Evolutionary conservation across 2,329 filamentous ascomycete species (phyloP).

Genomic region (Orbilia quercus): DNA sequence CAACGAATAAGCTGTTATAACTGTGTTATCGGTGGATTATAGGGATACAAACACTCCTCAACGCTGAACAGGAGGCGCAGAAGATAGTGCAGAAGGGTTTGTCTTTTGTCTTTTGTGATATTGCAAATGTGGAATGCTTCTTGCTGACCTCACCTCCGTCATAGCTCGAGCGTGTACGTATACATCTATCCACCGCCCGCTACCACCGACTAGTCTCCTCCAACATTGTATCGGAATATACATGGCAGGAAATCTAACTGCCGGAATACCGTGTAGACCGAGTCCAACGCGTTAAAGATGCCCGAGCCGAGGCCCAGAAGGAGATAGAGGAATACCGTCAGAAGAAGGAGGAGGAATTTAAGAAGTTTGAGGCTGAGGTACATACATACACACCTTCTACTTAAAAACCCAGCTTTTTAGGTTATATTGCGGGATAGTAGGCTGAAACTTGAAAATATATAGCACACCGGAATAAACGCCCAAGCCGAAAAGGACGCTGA

Average conservation of each 20-base stretch:
- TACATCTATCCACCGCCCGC: not conserved
- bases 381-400: constrained; percentile 36
- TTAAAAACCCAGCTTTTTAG: not conserved
- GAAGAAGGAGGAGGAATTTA: constrained; percentile 92
- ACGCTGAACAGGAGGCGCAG: constrained; percentile 98
- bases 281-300: constrained; percentile 96
- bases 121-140: constrained; percentile 4
- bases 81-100: constrained; percentile 98
- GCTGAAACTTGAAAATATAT: constrained; percentile 63
- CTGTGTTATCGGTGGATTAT: constrained; percentile 1
- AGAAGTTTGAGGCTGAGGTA: constrained; percentile 88
- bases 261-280: constrained; percentile 71
- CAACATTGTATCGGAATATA: constrained; percentile 16
- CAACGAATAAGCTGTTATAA: constrained; percentile 61
- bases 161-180: constrained; percentile 86
- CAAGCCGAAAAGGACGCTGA: constrained; percentile 81
- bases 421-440: constrained; percentile 5
- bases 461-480: constrained; percentile 94
- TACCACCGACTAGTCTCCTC: not conserved
- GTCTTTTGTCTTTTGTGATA: constrained; percentile 65
- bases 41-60: constrained; percentile 57
- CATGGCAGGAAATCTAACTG: constrained; percentile 24
- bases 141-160: constrained; percentile 37
- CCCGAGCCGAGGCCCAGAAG: constrained; percentile 94
- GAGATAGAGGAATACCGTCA: constrained; percentile 94